A percentile compares a stretch with the other conserved stretches of the same genome.
Evolutionary conservation across 1,284 basidiomycete genomes (phyloP).

Genomic region (Trametes sp.): DNA sequence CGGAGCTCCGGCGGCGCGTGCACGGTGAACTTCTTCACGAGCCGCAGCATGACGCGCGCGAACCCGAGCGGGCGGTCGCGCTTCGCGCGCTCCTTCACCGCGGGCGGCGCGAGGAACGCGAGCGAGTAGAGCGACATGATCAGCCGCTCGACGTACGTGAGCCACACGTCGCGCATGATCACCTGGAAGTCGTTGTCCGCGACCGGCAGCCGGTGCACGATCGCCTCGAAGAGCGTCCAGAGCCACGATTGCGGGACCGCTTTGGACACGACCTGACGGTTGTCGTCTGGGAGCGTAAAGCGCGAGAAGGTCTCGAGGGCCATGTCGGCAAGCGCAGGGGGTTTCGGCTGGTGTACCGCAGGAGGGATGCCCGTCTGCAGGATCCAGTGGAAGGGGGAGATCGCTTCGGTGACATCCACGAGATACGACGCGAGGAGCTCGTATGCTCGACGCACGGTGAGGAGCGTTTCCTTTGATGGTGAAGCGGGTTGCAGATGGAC

Average conservation of each 20-base stretch:
- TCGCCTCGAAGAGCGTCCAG: constrained; percentile 68
- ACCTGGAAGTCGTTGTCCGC: constrained; percentile 80
- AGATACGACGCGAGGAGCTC: constrained; percentile 81
- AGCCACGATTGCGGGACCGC: constrained; percentile 66
- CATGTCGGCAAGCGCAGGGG: constrained; percentile 61
- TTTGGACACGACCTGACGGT: constrained; percentile 76
- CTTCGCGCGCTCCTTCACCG: constrained; percentile 76
- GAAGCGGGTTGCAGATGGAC: constrained; percentile 55
- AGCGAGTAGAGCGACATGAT: constrained; percentile 87
- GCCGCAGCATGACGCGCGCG: constrained; percentile 66
- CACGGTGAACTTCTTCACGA: constrained; percentile 67
- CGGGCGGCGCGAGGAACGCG: constrained; percentile 82
- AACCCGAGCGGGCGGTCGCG: constrained; percentile 64
- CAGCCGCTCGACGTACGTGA: constrained; percentile 82
- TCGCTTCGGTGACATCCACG: constrained; percentile 70
- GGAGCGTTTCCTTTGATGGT: constrained; percentile 44
- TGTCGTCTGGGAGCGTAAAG: constrained; percentile 79
- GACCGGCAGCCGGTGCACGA: constrained; percentile 86
- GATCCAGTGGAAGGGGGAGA: constrained; percentile 66
- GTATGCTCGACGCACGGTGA: constrained; percentile 65
- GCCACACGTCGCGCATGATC: constrained; percentile 66
- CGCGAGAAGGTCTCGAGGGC: constrained; percentile 88
- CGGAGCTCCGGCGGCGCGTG: constrained; percentile 57
- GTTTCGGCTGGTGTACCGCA: constrained; percentile 48
- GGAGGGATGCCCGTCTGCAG: constrained; percentile 57